Base-by-base conservation (phyloP, 2,329 filamentous ascomycete species). In the Seiridium cupressi region DNA sequence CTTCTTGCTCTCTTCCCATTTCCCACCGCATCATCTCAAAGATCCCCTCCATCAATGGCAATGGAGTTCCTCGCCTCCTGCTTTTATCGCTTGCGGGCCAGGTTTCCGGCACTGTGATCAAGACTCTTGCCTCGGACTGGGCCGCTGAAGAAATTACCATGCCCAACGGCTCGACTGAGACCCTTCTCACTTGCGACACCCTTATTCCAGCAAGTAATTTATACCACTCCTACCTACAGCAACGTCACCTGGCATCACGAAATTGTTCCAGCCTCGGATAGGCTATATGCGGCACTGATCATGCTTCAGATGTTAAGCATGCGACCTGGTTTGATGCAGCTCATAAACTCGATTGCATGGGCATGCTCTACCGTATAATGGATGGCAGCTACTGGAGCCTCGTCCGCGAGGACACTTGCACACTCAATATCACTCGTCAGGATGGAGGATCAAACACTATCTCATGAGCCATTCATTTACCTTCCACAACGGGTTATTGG, bases 141-240 rank as follows among this genome's bases (percentile, higher is more conserved):
- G 51, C 36, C 13, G 48, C 58, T 34, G 44, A 56, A 42, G 44
- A 49, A 35, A n/a, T 51, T 11, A 56, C 36, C 44, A 60, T 44
- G 53, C 35, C 44, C 5, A 42, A 60, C 34, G 53, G 58, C 13
- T 51, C 35, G 36, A 60, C 44, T 7, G 36, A 38, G 5, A 55
- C 48, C 13, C 36, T 60, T 18, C 56, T 44, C 26, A 48, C 44
- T n/a, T 44, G 58, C 35, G 53, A 55, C 35, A 36, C 44, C 53
- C 36, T 51, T 38, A 34, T 51, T 18, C 10, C 11, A 6, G 32
- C 34, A 10, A 32, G 18, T 5, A 31, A 31, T 32, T 26, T 49
- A 49, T 26, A 49, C 5, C 26, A n/a, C 8, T 10, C 10, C 8
- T 32, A 49, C 7, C 47, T 32, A 18, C 42, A 44, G 42, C 42